phyloP scores from a whole-genome alignment of 2,329 filamentous ascomycete species.

The Venturia pyrina region DNA sequence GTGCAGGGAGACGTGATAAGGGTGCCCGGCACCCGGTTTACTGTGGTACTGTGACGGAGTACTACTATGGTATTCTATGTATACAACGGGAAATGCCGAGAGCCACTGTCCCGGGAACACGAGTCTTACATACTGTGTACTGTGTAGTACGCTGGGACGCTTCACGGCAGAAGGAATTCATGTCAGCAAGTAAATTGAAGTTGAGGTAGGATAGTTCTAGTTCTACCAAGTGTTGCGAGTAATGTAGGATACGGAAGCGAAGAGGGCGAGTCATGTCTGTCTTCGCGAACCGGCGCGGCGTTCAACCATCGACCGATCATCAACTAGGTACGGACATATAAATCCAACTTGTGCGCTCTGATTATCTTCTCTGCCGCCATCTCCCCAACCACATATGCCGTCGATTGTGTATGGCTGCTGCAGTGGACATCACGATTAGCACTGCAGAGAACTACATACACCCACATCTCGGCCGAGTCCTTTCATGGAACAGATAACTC shows the following conservation, averaged over 20 bases:
- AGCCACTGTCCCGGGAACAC: background rate
- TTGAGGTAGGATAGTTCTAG: no score
- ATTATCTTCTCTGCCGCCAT: constrained; percentile 43
- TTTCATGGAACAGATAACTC: background rate
- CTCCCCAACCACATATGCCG: constrained; percentile 44
- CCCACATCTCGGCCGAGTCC: background rate
- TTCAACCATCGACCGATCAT: background rate
- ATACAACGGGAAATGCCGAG: background rate
- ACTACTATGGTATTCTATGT: no score
- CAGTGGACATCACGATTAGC: background rate
- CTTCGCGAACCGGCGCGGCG: no score
- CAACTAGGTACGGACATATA: no score
- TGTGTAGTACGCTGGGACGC: background rate
- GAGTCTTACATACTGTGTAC: no score
- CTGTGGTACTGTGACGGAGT: no score
- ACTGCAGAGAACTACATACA: background rate
- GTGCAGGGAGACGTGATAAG: background rate
- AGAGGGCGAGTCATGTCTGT: no score
- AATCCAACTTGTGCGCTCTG: constrained; percentile 26
- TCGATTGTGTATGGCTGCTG: constrained; percentile 39
- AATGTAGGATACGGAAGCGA: no score
- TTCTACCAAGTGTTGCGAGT: no score
- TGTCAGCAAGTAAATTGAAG: no score
- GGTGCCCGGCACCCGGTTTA: no score
- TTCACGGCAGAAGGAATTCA: no score